Evolutionary conservation across 202 grass and related monocot genomes (phyloP), one percentile per base, ranked within the genome.

Genomic region (Musa balbisiana): DNA sequence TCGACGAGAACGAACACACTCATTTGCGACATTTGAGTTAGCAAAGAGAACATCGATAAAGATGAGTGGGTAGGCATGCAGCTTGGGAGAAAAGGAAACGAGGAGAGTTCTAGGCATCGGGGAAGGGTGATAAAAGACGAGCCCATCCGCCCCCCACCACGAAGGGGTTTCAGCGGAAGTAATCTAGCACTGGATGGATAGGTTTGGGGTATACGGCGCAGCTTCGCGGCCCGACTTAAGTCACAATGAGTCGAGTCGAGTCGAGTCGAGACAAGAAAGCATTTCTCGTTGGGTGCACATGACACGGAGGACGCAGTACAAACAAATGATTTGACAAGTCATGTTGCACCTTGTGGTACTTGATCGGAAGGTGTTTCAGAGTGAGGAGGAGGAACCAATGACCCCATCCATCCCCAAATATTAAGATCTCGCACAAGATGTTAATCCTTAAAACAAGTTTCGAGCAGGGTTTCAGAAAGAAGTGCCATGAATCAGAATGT

Each of bases 271-370:
- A 20, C 64, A 29, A 54, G 51, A 56, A 67, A 78, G 66, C 68
- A 29, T 78, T 78, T 68, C 56, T 60, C 56, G 33, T 43, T 43
- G 33, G 74, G 24, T 43, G 24, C 43, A 16, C 56, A 76, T 64
- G 33, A 64, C 74, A 76, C 50, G 55, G 17, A 69, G 15, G 19
- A 33, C 55, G 20, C 33, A 66, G 62, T 24, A 19, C 27, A 72
- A 80, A 60, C 78, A 80, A 60, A 17, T 71, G 67, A 80, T 54
- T 72, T 80, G 67, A 80, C 78, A 72, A 80, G 78, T 80, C 78
- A 80, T 72, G 20, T 62, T 66, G 20, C 20, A 66, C 19, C 20
- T 25, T 20, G 27, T 50, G 24, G 54, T 62, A 59, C 55, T 49
- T 25, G 13, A 74, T 22, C 16, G 50, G 55, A n/a, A 62, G 2